Evolutionary conservation across 2,329 filamentous ascomycete species (phyloP).

Genomic region (Biscogniauxia mediterranea): DNA sequence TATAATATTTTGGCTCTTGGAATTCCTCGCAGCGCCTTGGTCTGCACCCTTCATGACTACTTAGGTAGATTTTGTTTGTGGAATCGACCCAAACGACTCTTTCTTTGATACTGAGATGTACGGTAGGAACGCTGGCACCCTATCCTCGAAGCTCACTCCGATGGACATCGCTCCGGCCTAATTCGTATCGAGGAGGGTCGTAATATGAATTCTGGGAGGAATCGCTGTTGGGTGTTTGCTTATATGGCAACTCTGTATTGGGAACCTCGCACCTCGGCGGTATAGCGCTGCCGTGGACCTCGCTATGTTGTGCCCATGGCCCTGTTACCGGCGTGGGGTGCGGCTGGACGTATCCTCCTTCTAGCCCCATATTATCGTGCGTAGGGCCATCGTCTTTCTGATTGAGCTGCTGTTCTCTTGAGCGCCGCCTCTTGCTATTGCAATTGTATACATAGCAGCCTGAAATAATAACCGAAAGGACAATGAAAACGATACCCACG

Average conservation of each 20-base stretch:
- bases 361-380: not conserved
- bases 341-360: not conserved
- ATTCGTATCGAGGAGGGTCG: not conserved
- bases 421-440: constrained; percentile 4
- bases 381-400: not conserved
- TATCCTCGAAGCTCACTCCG: not conserved
- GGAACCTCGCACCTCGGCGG: constrained; percentile 8
- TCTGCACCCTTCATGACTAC: not conserved
- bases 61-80: no score
- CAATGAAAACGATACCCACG: constrained; percentile 12
- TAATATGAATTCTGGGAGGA: not conserved
- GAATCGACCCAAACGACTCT: not conserved
- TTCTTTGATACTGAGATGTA: not conserved
- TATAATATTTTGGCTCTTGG: not conserved
- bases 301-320: constrained; percentile 6
- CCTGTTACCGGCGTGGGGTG: not conserved
- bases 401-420: constrained; percentile 4
- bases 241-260: constrained; percentile 1
- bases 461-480: not conserved
- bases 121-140: not conserved
- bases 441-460: constrained; percentile 5
- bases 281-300: not conserved
- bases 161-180: not conserved
- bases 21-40: not conserved
- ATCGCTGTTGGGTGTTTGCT: constrained; percentile 6